Base-by-base conservation (phyloP, 2,329 filamentous ascomycete species). In the Neophaeococcomyces mojaviensis region DNA sequence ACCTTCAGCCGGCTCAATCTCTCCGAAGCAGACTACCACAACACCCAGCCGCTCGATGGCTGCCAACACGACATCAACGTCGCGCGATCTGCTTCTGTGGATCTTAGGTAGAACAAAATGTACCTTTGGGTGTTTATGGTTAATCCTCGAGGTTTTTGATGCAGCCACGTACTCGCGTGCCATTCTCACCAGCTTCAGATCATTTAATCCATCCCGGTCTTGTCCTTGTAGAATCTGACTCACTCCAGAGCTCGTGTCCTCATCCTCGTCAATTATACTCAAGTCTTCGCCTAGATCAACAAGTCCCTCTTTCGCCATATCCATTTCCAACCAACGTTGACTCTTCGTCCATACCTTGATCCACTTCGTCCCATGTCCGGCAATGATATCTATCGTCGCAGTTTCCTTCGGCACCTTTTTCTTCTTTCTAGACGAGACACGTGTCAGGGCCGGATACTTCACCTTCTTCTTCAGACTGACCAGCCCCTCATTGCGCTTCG, bases 291-390 rank as follows among this genome's bases (percentile, higher is more conserved):
- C 63, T 53, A 44, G 3, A 26, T 37, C 41, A 15, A 78, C 75
- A 74, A 79, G 83, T 9, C 82, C 81, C 48, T 80, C 73, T 60
- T 84, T 82, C 3, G 82, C 82, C 52, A 85, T 71, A 54, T 86
- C 82, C 58, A 81, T 82, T 15, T 84, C 63, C 24, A 86, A 64
- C 42, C 81, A 70, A 48, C 72, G 78, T 52, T 82, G 76, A 1
- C 78, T 81, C 19, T 82, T 67, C 3, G 79, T 81, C 4, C 78
- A 83, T 1, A 86, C 75, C 60, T 84, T 84, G 44, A 81, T 73
- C 82, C 82, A 86, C 55, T 79, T 72, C 47, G 72, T 64, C 9
- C 82, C 82, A 59, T 78, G 72, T 46, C 78, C 68, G 1, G 78
- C 72, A 20, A 86, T 75, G 37, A 84, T 75, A 62, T 86, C 82